phyloP scores from a whole-genome alignment of 192 early-diverging fungal genomes.

The Linderina pennispora region DNA sequence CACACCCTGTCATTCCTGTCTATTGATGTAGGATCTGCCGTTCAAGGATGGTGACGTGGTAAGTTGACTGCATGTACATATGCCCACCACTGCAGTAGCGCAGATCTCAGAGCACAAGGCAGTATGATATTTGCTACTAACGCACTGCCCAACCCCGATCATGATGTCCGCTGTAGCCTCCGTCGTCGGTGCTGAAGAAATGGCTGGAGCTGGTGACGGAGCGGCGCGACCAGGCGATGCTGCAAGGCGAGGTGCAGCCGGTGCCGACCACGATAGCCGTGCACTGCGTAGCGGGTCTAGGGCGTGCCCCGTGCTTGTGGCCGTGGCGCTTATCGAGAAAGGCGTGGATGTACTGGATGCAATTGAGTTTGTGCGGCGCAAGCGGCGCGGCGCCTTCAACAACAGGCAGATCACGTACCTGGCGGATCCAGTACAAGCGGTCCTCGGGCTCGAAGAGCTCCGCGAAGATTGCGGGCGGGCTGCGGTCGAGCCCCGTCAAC shows the following conservation, averaged over 20 bases:
- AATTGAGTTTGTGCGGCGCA: constrained; percentile 64
- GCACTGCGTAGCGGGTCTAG: constrained; percentile 94
- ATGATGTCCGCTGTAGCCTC: constrained; percentile 32
- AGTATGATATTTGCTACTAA: no score
- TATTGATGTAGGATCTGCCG: constrained; percentile 66
- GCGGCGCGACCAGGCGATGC: constrained; percentile 34
- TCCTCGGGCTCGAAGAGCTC: constrained; percentile 26
- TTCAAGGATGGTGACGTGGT: constrained; percentile 86
- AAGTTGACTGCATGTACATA: constrained; percentile 10
- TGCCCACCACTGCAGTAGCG: no score
- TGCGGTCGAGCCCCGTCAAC: constrained; percentile 18
- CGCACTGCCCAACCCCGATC: no score
- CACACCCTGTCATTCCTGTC: no score
- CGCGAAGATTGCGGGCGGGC: constrained; percentile 13
- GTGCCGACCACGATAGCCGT: constrained; percentile 70
- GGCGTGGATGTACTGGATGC: constrained; percentile 74
- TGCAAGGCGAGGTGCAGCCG: constrained; percentile 1
- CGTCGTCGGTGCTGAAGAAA: constrained; percentile 42
- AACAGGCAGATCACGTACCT: constrained; percentile 67
- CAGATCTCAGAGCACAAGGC: no score
- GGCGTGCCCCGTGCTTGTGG: constrained; percentile 91
- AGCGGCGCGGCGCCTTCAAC: constrained; percentile 76
- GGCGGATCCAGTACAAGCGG: constrained; percentile 46
- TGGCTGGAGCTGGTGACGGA: constrained; percentile 65
- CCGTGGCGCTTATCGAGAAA: constrained; percentile 70